These are phyloP conservation scores for Salix koriyanagi DNA, from an alignment of 345 rosid genomes.

Conservation along the genomic window DNA sequence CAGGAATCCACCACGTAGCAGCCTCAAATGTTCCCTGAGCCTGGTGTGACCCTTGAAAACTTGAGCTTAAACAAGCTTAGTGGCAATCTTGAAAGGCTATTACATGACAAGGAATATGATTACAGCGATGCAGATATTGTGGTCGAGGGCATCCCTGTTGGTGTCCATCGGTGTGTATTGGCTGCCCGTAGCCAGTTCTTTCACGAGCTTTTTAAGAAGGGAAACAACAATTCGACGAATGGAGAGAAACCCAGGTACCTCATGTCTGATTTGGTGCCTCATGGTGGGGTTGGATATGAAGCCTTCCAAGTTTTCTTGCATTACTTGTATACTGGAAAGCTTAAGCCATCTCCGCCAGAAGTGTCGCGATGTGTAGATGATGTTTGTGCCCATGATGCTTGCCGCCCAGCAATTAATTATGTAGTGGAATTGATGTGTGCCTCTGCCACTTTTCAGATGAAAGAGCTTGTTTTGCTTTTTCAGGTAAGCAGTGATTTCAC, in stretches of 20 bases:
- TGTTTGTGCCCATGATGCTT: slow-evolving; percentile 37
- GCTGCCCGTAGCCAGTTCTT: slow-evolving; percentile 43
- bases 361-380: slow-evolving; percentile 47
- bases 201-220: slow-evolving; percentile 17
- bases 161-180: slow-evolving; percentile 43
- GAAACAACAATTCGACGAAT: background rate
- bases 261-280: slow-evolving; percentile 24
- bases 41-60: background rate
- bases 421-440: slow-evolving; percentile 44
- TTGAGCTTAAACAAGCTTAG: background rate
- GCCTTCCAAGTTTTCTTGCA: slow-evolving; percentile 34
- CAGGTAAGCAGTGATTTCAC: slow-evolving; percentile 32
- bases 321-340: slow-evolving; percentile 45
- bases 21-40: background rate
- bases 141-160: background rate
- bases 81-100: background rate
- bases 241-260: slow-evolving; percentile 31
- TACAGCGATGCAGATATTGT: background rate
- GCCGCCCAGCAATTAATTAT: slow-evolving; percentile 41
- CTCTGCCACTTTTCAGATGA: slow-evolving; percentile 37
- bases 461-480: slow-evolving; percentile 36
- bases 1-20: background rate
- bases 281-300: slow-evolving; percentile 40
- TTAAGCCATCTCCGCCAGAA: slow-evolving; percentile 24
- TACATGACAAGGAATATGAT: background rate